Percentiles rank a stretch among this genome's conserved stretches.
Evolutionary conservation across 2,329 filamentous ascomycete genomes (phyloP).

Genomic region (Aspergillus tamarii): DNA sequence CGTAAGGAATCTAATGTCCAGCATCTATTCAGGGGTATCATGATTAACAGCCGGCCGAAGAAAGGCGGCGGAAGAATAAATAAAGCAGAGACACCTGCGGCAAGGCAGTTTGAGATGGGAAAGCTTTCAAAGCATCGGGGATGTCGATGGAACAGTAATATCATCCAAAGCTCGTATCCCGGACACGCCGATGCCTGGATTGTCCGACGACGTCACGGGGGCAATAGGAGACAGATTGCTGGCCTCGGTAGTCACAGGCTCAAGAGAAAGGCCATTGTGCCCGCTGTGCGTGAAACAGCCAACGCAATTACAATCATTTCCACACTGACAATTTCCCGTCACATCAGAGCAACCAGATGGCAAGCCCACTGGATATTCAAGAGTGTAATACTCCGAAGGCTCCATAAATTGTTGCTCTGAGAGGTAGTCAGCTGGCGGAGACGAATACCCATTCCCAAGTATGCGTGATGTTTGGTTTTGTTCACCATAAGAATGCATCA

Average conservation of each 20-base stretch:
- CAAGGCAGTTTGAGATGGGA: not conserved
- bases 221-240: not conserved
- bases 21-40: conserved; percentile 33
- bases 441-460: conserved; percentile 29
- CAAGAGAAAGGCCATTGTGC: conserved; percentile 49
- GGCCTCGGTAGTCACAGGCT: conserved; percentile 20
- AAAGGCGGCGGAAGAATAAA: not conserved
- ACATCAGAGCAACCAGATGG: conserved; percentile 49
- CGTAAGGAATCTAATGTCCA: conserved; percentile 16
- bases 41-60: conserved; percentile 29
- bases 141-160: conserved; percentile 25
- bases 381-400: conserved; percentile 46
- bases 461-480: conserved; percentile 18
- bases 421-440: conserved; percentile 28
- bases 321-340: conserved; percentile 56
- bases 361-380: conserved; percentile 46
- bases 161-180: conserved; percentile 24
- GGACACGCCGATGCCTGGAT: conserved; percentile 15
- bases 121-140: conserved; percentile 24
- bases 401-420: conserved; percentile 40
- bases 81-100: not conserved
- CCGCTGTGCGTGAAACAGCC: conserved; percentile 57
- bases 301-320: conserved; percentile 56
- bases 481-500: conserved; percentile 27
- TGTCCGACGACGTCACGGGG: conserved; percentile 5